A percentile compares a stretch with the other conserved stretches of the same genome.
phyloP scores from a whole-genome alignment of 108 stramenopile genomes.

The Nitzschia inconspicua region DNA sequence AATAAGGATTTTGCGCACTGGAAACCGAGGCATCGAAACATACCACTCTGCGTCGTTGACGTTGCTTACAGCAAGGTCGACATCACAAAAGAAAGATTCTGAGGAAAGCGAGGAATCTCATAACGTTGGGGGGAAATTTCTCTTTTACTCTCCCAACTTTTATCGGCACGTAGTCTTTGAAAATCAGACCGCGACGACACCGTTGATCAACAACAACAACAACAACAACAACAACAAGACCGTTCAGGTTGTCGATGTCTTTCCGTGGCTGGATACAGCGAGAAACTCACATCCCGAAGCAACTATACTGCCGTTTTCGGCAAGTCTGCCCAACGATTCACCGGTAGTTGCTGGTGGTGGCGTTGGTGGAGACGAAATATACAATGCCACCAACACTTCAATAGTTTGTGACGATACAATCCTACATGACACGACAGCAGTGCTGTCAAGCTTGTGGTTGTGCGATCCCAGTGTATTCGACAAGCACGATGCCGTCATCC shows the following conservation, averaged over 20 bases:
- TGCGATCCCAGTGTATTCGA: not conserved
- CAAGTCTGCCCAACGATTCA: conserved; percentile 9
- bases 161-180: conserved; percentile 14
- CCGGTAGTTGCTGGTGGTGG: conserved; percentile 44
- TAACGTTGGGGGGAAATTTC: no score
- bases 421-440: not conserved
- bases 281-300: conserved; percentile 29
- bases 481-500: conserved; percentile 3
- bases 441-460: not conserved
- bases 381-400: conserved; percentile 12
- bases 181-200: not conserved
- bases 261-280: conserved; percentile 51
- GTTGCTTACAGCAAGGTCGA: no score
- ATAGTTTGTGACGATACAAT: conserved; percentile 18
- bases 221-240: no score
- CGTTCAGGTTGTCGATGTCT: conserved; percentile 38
- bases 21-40: no score
- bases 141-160: conserved; percentile 11
- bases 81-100: no score
- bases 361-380: conserved; percentile 17
- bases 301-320: not conserved
- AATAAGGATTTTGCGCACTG: no score
- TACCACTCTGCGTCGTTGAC: no score
- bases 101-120: no score
- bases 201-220: not conserved